phyloP scores from a whole-genome alignment of 306 rosid species.

The Begonia masoniana region DNA sequence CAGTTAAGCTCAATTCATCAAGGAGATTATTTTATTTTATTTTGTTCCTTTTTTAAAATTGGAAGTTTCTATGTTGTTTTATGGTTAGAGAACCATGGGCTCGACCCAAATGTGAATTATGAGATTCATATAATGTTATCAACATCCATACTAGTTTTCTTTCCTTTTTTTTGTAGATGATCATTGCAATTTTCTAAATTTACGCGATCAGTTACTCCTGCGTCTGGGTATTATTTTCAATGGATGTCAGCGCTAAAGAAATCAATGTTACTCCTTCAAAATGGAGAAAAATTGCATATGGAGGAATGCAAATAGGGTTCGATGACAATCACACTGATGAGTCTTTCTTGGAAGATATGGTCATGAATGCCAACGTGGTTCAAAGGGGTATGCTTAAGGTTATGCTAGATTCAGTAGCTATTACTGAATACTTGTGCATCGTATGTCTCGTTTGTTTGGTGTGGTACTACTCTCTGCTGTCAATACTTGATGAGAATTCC shows the following conservation, averaged over 20 bases:
- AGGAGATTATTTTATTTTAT: too few relatives aligned
- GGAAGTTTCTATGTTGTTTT: too few relatives aligned
- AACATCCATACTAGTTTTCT: too few relatives aligned
- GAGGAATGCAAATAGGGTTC: slow-evolving; percentile 93
- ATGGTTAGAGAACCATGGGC: too few relatives aligned
- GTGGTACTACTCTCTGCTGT: slow-evolving; percentile 64
- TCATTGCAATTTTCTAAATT: too few relatives aligned
- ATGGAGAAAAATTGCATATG: slow-evolving; percentile 92
- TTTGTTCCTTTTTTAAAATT: too few relatives aligned
- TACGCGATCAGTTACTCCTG: too few relatives aligned
- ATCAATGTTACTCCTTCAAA: slow-evolving; percentile 24
- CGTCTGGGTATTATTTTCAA: slow-evolving; percentile 7
- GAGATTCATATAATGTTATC: too few relatives aligned
- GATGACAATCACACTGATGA: slow-evolving; percentile 78
- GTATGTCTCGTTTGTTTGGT: slow-evolving; percentile 76
- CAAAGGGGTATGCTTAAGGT: slow-evolving; percentile 73
- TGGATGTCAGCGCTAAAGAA: slow-evolving; percentile 19
- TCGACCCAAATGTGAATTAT: too few relatives aligned
- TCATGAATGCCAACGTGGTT: slow-evolving; percentile 82
- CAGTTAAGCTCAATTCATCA: too few relatives aligned
- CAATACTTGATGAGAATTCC: slow-evolving; percentile 52
- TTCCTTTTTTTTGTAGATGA: too few relatives aligned
- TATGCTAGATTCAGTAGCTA: slow-evolving; percentile 77
- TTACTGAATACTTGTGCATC: slow-evolving; percentile 77
- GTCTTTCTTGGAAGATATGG: slow-evolving; percentile 80